Base-by-base conservation (phyloP, 208 protist genomes). In the Crithidia acanthocephali region DNA sequence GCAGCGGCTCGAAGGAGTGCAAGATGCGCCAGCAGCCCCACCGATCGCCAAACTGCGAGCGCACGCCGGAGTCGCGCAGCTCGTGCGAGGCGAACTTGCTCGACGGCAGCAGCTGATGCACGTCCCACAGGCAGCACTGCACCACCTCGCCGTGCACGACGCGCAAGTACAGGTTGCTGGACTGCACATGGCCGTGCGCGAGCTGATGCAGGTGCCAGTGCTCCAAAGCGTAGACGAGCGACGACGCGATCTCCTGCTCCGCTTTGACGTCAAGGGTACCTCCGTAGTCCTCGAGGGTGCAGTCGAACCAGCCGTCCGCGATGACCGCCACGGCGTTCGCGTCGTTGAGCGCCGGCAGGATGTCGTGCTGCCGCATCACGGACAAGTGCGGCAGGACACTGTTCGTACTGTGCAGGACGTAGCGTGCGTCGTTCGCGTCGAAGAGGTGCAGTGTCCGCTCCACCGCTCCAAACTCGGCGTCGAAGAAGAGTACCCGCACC, bases 181-280 rank as follows among this genome's bases (percentile, higher is more conserved):
- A 80, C 32, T 70, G 58, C 9, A 97, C 63, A 58, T 93, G 81
- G 13, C 90, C 87, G 64, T 97, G 93, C 20, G 76, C 48, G 15
- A 86, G 51, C 33, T 81, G 73, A 71, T 94, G 90, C 48, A 95
- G 79, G 60, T 97, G 93, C 86, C 84, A 95, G 64, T 97, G 90
- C 72, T 97, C 90, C 40, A 97, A 30, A 11, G 85, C 90, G 69
- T 80, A 88, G 44, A 92, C 30, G 18, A 95, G 52, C 25, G 91
- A 84, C 25, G 69, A 84, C 11, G 84, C 84, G 45, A 97, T 84
- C 58, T 74, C 68, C 65, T 72, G 63, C 40, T 66, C 35, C 40
- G 42, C 51, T 28, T 80, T 69, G n/a, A 57, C 50, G 28, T 73
- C 35, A 3, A 78, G 68, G n/a, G 18, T 32, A 18, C 42, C 68